Conservation (phyloP, 768 basidiomycete species). For the Boletus huronensis region DNA sequence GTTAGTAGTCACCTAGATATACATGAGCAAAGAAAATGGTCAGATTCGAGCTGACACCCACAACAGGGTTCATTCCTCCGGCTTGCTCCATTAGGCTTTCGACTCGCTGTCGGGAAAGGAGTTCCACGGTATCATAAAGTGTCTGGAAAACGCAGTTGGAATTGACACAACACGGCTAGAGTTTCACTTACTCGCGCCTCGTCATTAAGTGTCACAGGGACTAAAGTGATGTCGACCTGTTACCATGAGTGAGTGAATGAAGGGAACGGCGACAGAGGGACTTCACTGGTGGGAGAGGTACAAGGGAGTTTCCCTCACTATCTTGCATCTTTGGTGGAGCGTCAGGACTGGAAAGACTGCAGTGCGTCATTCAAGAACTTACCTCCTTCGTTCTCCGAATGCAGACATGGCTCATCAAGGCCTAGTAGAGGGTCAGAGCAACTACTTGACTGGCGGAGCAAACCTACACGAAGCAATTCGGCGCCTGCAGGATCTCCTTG, state of each 20-base stretch:
- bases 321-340: slow-evolving; percentile 70
- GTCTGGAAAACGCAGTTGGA: slow-evolving; percentile 33
- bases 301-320: slow-evolving; percentile 62
- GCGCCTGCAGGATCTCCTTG: slow-evolving; percentile 63
- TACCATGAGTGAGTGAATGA: slow-evolving; percentile 3
- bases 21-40: slow-evolving; percentile 1
- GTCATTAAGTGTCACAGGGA: slow-evolving; percentile 61
- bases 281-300: slow-evolving; percentile 69
- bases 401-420: slow-evolving; percentile 73
- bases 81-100: slow-evolving; percentile 46
- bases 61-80: slow-evolving; percentile 41
- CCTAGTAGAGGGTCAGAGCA: slow-evolving; percentile 38
- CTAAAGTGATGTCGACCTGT: slow-evolving; percentile 73
- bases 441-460: background rate
- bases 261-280: background rate
- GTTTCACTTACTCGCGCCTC: slow-evolving; percentile 56
- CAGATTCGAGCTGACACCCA: slow-evolving; percentile 19
- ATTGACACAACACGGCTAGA: background rate
- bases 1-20: slow-evolving; percentile 56
- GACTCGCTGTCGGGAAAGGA: slow-evolving; percentile 58
- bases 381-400: slow-evolving; percentile 84
- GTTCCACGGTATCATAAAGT: slow-evolving; percentile 69
- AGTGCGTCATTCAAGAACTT: background rate
- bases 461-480: slow-evolving; percentile 63
- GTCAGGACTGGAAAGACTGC: slow-evolving; percentile 15